These are phyloP conservation scores for Trametes cingulata DNA, from an alignment of 768 basidiomycete genomes.

Conservation along the genomic window DNA sequence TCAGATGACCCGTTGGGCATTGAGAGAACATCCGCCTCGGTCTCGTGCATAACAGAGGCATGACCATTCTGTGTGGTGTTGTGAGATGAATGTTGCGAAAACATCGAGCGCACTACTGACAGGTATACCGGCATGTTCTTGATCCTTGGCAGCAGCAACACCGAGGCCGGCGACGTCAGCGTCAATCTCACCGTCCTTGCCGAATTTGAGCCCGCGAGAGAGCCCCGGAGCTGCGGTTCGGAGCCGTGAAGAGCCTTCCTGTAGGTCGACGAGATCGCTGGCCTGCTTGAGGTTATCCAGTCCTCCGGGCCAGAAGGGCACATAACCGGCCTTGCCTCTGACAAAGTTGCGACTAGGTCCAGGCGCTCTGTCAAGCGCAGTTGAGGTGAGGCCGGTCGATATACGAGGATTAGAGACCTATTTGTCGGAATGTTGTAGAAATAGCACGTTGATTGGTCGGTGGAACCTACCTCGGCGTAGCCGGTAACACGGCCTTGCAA, in stretches of 20 bases:
- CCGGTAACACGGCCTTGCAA: constrained; percentile 80
- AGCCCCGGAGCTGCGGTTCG: constrained; percentile 83
- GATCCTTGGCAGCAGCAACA: not conserved
- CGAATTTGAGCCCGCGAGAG: constrained; percentile 72
- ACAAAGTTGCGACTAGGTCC: constrained; percentile 82
- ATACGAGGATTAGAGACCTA: constrained; percentile 57
- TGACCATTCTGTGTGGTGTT: not conserved
- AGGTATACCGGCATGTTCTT: not conserved
- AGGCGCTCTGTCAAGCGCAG: constrained; percentile 82
- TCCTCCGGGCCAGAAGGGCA: constrained; percentile 95
- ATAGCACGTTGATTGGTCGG: not conserved
- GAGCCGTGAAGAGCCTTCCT: constrained; percentile 45
- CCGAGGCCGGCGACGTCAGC: constrained; percentile 36
- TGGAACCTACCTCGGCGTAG: constrained; percentile 66
- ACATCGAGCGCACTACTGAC: not conserved
- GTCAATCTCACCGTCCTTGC: constrained; percentile 55
- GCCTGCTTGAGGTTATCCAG: constrained; percentile 49
- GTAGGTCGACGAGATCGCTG: constrained; percentile 35
- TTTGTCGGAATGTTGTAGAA: not conserved
- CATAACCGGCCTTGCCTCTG: constrained; percentile 88
- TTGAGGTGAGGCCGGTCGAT: constrained; percentile 79
- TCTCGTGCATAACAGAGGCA: not conserved
- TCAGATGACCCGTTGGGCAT: constrained; percentile 39
- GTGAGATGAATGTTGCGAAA: not conserved
- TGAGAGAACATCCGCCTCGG: not conserved